Conservation (phyloP, 768 basidiomycete species). For the Phlegmacium glaucopus region DNA sequence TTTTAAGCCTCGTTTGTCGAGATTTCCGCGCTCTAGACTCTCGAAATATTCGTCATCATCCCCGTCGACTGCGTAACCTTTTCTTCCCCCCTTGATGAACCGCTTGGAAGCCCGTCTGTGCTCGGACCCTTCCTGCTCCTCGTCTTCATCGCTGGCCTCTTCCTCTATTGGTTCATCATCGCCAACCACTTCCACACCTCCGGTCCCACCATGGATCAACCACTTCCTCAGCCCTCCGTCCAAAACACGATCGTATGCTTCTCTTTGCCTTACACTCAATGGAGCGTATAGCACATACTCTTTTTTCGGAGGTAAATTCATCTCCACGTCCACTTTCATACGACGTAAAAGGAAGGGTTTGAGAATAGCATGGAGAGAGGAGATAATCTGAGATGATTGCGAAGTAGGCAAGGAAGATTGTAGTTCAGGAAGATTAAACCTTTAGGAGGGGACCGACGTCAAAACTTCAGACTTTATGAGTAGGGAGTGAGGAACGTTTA, state of each 20-base stretch:
- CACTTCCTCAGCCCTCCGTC: slow-evolving; percentile 67
- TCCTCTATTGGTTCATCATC: slow-evolving; percentile 14
- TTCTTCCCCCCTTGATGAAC: slow-evolving; percentile 32
- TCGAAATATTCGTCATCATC: slow-evolving; percentile 69
- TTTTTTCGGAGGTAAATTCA: slow-evolving; percentile 83
- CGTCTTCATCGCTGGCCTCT: slow-evolving; percentile 15
- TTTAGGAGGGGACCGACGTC: slow-evolving; percentile 18
- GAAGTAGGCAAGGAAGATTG: slow-evolving; percentile 52
- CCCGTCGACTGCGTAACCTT: slow-evolving; percentile 53
- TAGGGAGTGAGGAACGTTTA: slow-evolving; percentile 19
- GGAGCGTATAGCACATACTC: slow-evolving; percentile 95
- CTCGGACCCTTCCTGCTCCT: slow-evolving; percentile 21
- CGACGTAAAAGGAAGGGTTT: slow-evolving; percentile 94
- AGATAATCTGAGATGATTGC: slow-evolving; percentile 65
- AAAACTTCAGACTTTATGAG: no score
- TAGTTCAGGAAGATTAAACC: slow-evolving; percentile 72
- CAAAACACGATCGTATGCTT: slow-evolving; percentile 79
- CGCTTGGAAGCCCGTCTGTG: slow-evolving; percentile 26
- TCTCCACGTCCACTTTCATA: slow-evolving; percentile 84
- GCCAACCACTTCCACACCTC: slow-evolving; percentile 14
- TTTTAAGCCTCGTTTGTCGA: slow-evolving; percentile 34
- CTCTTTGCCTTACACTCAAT: slow-evolving; percentile 76
- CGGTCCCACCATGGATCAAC: slow-evolving; percentile 39
- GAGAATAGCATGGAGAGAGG: slow-evolving; percentile 83
- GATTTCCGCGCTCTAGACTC: slow-evolving; percentile 48